A percentile compares a stretch with the other conserved stretches of the same genome.
Evolutionary conservation across 192 early-diverging fungal genomes (phyloP).

Genomic region (Linnemannia elongata): DNA sequence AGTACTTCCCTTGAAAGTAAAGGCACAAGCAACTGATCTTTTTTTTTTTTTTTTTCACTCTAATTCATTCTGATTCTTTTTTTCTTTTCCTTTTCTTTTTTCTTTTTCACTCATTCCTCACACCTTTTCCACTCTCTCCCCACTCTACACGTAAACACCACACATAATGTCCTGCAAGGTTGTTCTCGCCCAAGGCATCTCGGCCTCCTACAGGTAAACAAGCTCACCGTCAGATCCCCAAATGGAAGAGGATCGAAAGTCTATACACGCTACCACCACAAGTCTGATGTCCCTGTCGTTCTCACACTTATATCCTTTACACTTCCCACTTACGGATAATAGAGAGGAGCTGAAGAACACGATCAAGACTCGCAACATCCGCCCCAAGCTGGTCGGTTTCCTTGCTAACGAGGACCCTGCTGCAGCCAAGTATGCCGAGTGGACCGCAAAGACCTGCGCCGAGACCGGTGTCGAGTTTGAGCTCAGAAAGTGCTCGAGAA

Average conservation of each 20-base stretch:
- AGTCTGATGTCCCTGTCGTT: neutral
- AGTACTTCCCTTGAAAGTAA: neutral
- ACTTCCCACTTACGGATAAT: neutral
- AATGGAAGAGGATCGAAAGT: neutral
- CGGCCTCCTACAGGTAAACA: conserved; percentile 73
- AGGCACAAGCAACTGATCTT: neutral
- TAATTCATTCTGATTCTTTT: neutral
- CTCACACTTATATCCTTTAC: neutral
- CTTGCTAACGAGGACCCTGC: conserved; percentile 96
- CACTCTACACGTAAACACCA: neutral
- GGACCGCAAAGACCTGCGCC: conserved; percentile 93
- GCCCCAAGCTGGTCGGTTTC: conserved; percentile 91
- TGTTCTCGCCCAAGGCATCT: conserved; percentile 74
- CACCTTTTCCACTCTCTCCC: neutral
- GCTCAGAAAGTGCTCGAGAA: conserved; percentile 84
- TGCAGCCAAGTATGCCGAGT: conserved; percentile 93
- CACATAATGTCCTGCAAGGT: conserved; percentile 64
- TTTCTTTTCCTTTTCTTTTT: neutral
- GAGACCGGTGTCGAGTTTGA: conserved; percentile 94
- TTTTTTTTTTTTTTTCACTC: neutral
- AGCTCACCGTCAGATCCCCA: neutral
- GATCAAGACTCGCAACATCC: conserved; percentile 72
- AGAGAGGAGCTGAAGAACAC: conserved; percentile 73
- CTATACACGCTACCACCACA: neutral
- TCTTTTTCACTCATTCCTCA: neutral